Percentiles rank a stretch among this genome's conserved stretches.
These are phyloP conservation scores for Helminthosporium solani DNA, from an alignment of 2,329 filamentous ascomycete species.

Conservation along the genomic window DNA sequence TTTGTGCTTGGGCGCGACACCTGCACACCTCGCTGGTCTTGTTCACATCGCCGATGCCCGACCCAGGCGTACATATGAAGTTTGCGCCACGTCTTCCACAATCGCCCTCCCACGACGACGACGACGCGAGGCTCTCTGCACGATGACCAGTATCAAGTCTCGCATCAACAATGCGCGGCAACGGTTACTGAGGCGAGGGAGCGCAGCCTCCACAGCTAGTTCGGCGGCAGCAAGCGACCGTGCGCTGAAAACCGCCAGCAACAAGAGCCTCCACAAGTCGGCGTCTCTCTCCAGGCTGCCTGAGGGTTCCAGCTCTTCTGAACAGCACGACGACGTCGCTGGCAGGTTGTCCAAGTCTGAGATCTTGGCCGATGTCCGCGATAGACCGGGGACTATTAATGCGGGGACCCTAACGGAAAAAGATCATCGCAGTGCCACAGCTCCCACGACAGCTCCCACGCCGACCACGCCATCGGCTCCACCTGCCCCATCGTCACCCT, in stretches of 20 bases:
- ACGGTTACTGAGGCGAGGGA: slow-evolving; percentile 33
- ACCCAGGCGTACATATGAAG: not conserved
- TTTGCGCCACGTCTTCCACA: slow-evolving; percentile 12
- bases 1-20: not conserved
- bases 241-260: slow-evolving; percentile 11
- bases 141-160: slow-evolving; percentile 39
- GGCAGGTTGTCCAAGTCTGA: slow-evolving; percentile 27
- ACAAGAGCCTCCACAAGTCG: slow-evolving; percentile 24
- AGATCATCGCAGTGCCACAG: slow-evolving; percentile 20
- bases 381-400: slow-evolving; percentile 17
- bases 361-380: slow-evolving; percentile 20
- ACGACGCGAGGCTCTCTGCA: not conserved
- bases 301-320: slow-evolving; percentile 13
- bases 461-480: slow-evolving; percentile 1
- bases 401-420: slow-evolving; percentile 1
- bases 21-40: not conserved
- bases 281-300: slow-evolving; percentile 36
- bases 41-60: not conserved
- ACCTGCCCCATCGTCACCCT: slow-evolving; percentile 30
- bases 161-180: slow-evolving; percentile 32
- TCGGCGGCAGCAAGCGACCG: slow-evolving; percentile 32
- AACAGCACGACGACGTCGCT: slow-evolving; percentile 10
- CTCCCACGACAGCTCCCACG: slow-evolving; percentile 12
- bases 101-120: not conserved
- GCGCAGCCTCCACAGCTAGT: slow-evolving; percentile 24